These are phyloP conservation scores for Leccinum longicurvipes DNA, from an alignment of 768 basidiomycete species.

Conservation along the genomic window DNA sequence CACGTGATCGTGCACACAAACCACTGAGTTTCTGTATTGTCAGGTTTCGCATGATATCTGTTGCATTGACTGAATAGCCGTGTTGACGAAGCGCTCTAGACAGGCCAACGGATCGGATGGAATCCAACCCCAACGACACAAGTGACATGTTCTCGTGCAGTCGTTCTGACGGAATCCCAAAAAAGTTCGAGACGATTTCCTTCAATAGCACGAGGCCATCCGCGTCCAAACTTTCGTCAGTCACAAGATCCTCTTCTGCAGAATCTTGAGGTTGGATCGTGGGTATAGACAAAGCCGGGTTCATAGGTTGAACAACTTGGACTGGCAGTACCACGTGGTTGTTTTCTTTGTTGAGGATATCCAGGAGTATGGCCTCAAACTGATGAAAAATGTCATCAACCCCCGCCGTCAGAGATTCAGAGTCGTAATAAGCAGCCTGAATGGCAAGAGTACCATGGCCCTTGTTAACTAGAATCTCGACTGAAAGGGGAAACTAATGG, in stretches of 20 bases:
- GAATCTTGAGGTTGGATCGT: not conserved
- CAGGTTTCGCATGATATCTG: slow-evolving; percentile 36
- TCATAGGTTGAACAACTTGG: not conserved
- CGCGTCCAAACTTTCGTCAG: not conserved
- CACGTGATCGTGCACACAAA: slow-evolving; percentile 12
- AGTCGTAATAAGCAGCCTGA: slow-evolving; percentile 23
- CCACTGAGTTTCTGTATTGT: slow-evolving; percentile 11
- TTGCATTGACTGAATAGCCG: slow-evolving; percentile 34
- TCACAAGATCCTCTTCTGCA: not conserved
- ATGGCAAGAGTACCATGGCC: slow-evolving; percentile 14
- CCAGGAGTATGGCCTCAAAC: slow-evolving; percentile 25
- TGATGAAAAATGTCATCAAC: slow-evolving; percentile 21
- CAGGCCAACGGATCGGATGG: slow-evolving; percentile 45
- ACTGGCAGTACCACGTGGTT: not conserved
- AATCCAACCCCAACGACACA: slow-evolving; percentile 46
- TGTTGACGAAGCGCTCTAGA: slow-evolving; percentile 33
- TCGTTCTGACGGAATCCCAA: slow-evolving; percentile 12
- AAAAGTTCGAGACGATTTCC: slow-evolving; percentile 19
- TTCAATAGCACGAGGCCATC: slow-evolving; percentile 8
- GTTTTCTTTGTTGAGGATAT: slow-evolving; percentile 10
- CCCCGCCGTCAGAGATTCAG: slow-evolving; percentile 12
- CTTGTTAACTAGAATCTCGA: slow-evolving; percentile 26
- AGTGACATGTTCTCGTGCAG: slow-evolving; percentile 31
- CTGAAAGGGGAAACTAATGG: slow-evolving; percentile 22
- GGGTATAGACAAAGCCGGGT: not conserved